A percentile compares a stretch with the other conserved stretches of the same genome.
Conservation (phyloP, 345 rosid species). For the Pistacia integerrima region DNA sequence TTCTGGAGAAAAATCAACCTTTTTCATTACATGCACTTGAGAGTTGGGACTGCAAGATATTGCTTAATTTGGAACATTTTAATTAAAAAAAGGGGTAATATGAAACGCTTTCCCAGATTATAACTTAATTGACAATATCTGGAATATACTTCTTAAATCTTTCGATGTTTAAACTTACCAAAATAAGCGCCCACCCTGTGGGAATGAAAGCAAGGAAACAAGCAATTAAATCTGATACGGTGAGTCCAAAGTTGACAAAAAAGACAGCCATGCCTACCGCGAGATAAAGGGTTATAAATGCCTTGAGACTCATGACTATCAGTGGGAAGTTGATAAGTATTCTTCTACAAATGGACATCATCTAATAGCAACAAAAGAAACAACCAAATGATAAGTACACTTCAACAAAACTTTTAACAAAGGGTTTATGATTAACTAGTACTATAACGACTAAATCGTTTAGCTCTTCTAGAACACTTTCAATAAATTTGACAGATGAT, state of each 20-base stretch:
- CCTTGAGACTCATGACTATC: slow-evolving; percentile 91
- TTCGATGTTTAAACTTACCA: slow-evolving; percentile 52
- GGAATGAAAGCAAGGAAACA: slow-evolving; percentile 79
- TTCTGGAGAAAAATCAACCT: too few species aligned
- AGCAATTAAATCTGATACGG: slow-evolving; percentile 72
- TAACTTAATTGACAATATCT: neutral
- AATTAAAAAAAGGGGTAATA: neutral
- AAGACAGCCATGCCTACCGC: slow-evolving; percentile 80
- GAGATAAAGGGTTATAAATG: slow-evolving; percentile 82
- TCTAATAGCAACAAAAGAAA: slow-evolving; percentile 36
- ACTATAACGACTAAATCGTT: neutral
- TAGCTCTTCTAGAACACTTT: neutral
- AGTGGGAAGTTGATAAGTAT: slow-evolving; percentile 80
- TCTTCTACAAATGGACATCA: slow-evolving; percentile 83
- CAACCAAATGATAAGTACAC: neutral
- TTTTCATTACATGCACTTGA: neutral
- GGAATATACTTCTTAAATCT: neutral
- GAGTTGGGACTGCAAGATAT: neutral
- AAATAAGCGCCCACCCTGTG: slow-evolving; percentile 87
- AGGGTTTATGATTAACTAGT: neutral
- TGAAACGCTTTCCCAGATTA: neutral
- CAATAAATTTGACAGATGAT: neutral
- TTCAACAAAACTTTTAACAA: neutral
- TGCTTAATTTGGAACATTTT: neutral
- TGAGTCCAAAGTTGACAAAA: slow-evolving; percentile 66